phyloP scores from a whole-genome alignment of 805 yeast species.

The Sugiyamaella smithiae region DNA sequence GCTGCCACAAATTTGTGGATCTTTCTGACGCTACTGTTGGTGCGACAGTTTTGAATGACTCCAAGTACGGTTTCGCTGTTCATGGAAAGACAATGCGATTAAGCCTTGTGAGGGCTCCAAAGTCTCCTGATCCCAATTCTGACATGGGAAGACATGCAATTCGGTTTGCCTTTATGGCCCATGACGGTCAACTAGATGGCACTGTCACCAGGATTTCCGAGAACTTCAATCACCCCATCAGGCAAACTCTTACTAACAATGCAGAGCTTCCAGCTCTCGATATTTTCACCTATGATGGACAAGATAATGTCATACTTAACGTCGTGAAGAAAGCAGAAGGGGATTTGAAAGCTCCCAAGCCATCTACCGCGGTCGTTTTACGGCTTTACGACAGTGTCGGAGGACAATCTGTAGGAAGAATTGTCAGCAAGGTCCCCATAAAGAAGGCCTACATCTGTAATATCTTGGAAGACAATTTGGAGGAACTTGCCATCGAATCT shows the following conservation, averaged over 20 bases:
- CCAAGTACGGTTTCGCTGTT: conserved; percentile 76
- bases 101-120: conserved; percentile 73
- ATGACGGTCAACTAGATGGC: conserved; percentile 52
- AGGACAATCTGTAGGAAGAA: conserved; percentile 47
- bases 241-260: conserved; percentile 6
- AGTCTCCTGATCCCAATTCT: conserved; percentile 83
- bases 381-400: conserved; percentile 86
- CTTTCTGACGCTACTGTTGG: conserved; percentile 61
- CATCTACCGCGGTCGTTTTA: conserved; percentile 48
- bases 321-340: conserved; percentile 84
- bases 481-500: neutral
- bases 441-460: neutral
- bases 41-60: conserved; percentile 69
- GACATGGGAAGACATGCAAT: conserved; percentile 77
- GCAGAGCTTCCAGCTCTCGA: conserved; percentile 25
- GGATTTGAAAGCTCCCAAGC: no score
- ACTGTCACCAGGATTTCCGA: conserved; percentile 64
- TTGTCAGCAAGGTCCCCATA: neutral
- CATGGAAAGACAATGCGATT: conserved; percentile 78
- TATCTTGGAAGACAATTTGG: neutral
- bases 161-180: conserved; percentile 72
- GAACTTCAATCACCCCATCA: conserved; percentile 55
- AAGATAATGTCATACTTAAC: conserved; percentile 60
- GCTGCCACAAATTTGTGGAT: conserved; percentile 56
- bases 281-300: conserved; percentile 49